Base-by-base conservation (phyloP, 805 yeast genomes). In the Saccharomycopsis fibuligera region DNA sequence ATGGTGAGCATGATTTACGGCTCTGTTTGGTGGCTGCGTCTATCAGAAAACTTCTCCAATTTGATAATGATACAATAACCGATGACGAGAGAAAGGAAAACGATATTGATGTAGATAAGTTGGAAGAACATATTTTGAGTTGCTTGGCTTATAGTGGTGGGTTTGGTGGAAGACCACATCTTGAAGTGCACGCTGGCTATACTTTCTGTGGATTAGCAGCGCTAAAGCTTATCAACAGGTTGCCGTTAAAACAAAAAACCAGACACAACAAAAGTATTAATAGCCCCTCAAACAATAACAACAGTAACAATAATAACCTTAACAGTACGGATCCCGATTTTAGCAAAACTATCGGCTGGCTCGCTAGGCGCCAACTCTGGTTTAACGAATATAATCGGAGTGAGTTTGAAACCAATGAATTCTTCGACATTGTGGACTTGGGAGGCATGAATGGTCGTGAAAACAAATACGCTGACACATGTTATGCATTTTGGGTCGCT, bases 401-500 rank as follows among this genome's bases (percentile, higher is more conserved):
- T 42, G 68, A 61, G 17, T 58, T 59, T 43, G 63, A 63, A 25
- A 44, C 41, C 24, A 46, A 44, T 33, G 52, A 42, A 16, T 12
- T 17, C 21, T 54, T 42, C 38, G 54, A 39, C 16, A 43, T 54
- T 44, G 65, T 61, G 2, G 91, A 83, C 58, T 65, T 65, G 45
- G 96, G 96, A 1, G 91, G 91, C 0, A 80, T 86, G 60, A 86
- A 88, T 62, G 97, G 97, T 1, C 70, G 97, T 41, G 79, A 77
- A n/a, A 87, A 87, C 62, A 89, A 89, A 62, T 74, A 72, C 49
- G 84, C 84, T 3, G 97, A 89, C 63, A 83, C 95, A 0, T 89
- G 97, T 66, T 89, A 89, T 60, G 76, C 83, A 5, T 89, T 88
- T 72, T 89, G 96, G 96, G 75, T 78, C 41, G 58, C 79, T 14